Base-by-base conservation (phyloP, 2,329 filamentous ascomycete species). In the Corinectria fuckeliana region DNA sequence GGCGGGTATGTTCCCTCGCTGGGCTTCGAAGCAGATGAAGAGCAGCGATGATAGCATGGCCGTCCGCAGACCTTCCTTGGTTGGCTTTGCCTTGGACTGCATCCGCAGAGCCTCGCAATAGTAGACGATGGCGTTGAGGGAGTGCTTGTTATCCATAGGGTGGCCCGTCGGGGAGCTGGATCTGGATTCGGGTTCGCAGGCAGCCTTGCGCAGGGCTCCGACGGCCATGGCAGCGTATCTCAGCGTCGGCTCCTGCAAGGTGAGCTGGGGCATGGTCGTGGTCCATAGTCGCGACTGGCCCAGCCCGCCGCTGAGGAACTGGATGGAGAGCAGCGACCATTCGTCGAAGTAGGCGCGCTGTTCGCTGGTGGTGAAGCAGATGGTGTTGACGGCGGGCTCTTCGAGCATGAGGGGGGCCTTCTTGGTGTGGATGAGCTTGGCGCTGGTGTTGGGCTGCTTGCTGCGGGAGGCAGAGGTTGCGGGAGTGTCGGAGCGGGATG, bases 81-180 rank as follows among this genome's bases (percentile, higher is more conserved):
- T 74, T 2, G 77, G 75, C 30, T 64, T 71, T 1, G 76, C 76
- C 34, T 74, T 72, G 8, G 76, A 70, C 34, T 79, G 77, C 8
- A 78, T 62, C 3, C 76, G 75, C n/a, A 79, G 64, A 6, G 77
- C 77, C 50, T 78, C 72, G 58, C 77, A 79, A 32, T 79, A 79
- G 56, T 77, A 77, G 13, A 72, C 67, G 28, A 79, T 70, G 28
- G 76, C 76, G 48, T 78, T 78, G 38, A 78, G 67, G 34, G 78
- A 77, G 54, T 79, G 77, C 30, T 67, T 73, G 59, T 77, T 79
- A 13, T 64, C 63, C 3, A 63, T 63, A 1, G 72, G 62, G 5
- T 69, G 55, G n/a, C 48, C 55, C 0, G 60, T 53, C 0, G 61
- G 63, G 10, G 69, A 64, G 21, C 63, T 61, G 2, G 56, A 58